Conservation (phyloP, 192 early-diverging fungal genomes). For the Coemansia sp. region DNA sequence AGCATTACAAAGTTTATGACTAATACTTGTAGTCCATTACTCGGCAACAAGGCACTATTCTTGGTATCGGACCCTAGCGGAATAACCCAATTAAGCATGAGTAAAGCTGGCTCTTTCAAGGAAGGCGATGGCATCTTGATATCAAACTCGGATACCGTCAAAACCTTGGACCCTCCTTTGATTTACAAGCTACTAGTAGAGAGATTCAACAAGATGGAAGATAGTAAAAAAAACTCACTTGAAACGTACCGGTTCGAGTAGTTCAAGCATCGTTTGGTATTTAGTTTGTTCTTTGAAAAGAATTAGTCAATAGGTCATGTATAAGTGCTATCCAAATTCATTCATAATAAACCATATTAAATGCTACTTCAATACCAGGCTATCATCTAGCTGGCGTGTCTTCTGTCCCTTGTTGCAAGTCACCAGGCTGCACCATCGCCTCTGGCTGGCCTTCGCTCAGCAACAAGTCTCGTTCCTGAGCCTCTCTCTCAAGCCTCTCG, state of each 20-base stretch:
- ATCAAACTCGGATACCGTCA: not conserved
- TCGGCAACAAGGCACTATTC: no score
- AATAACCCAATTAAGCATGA: not conserved
- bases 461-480: not conserved
- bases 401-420: not conserved
- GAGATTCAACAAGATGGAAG: not conserved
- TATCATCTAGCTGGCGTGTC: not conserved
- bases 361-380: not conserved
- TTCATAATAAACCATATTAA: not conserved
- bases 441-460: not conserved
- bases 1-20: not conserved
- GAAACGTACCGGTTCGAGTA: not conserved
- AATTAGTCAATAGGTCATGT: not conserved
- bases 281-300: not conserved
- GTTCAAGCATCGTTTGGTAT: not conserved
- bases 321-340: not conserved
- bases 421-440: not conserved
- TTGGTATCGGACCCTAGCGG: no score
- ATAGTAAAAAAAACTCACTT: not conserved
- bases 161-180: not conserved
- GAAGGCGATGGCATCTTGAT: not conserved
- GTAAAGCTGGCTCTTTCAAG: not conserved
- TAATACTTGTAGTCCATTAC: not conserved
- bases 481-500: slow-evolving; percentile 21
- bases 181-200: not conserved